phyloP scores from a whole-genome alignment of 257 asterid species.

The Ophiorrhiza pumila region DNA sequence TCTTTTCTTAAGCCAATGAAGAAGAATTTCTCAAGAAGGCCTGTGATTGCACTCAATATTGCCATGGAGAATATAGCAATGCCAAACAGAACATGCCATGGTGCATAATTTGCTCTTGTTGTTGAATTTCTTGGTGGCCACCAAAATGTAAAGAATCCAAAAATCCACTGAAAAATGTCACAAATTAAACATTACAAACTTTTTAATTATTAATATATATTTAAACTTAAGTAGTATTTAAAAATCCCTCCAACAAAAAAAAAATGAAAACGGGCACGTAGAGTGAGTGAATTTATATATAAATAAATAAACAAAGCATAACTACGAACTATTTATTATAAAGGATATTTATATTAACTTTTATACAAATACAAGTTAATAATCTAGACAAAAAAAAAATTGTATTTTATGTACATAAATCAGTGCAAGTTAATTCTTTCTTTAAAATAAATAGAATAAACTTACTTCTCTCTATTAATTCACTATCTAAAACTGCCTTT shows the following conservation, averaged over 20 bases:
- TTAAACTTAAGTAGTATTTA: not conserved
- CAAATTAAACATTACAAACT: not conserved
- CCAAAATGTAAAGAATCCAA: conserved; percentile 32
- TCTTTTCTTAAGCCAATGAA: conserved; percentile 19
- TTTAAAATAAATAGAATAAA: too few species aligned
- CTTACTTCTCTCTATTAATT: too few species aligned
- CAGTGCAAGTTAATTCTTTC: too few species aligned
- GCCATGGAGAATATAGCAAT: conserved; percentile 44
- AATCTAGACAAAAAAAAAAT: too few species aligned
- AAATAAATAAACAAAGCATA: too few species aligned
- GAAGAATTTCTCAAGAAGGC: conserved; percentile 47
- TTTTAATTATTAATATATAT: not conserved
- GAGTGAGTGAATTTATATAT: too few species aligned
- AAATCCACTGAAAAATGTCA: conserved; percentile 47
- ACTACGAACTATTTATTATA: too few species aligned
- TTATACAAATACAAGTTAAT: too few species aligned
- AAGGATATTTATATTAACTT: too few species aligned
- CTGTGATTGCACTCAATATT: conserved; percentile 42
- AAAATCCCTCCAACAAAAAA: not conserved
- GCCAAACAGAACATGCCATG: conserved; percentile 53
- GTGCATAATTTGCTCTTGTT: conserved; percentile 32
- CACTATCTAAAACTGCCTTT: too few species aligned
- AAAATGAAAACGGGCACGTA: too few species aligned
- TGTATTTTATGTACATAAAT: too few species aligned
- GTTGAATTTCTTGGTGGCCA: conserved; percentile 28